phyloP scores from a whole-genome alignment of 139 green algal species.

The Astrephomene gubernaculifera region DNA sequence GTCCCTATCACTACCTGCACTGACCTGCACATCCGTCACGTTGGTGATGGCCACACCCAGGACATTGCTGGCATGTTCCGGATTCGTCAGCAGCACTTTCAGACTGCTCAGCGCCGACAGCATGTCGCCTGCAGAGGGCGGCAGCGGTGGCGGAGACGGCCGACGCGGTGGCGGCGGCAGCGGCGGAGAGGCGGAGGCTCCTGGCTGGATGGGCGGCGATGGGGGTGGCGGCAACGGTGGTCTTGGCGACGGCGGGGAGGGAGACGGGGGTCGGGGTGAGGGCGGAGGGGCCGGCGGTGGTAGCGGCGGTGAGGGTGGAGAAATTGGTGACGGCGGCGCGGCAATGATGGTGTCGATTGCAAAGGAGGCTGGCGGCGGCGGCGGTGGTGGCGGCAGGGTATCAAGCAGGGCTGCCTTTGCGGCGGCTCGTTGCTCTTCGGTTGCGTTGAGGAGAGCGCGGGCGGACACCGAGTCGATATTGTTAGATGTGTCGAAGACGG shows the following conservation, averaged over 20 bases:
- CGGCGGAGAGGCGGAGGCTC: not conserved
- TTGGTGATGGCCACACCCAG: not conserved
- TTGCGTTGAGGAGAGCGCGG: not conserved
- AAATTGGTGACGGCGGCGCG: not conserved
- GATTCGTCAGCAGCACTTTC: not conserved
- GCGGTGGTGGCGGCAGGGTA: not conserved
- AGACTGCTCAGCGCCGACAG: not conserved
- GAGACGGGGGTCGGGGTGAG: not conserved
- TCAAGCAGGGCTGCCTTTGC: not conserved
- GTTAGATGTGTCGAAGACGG: not conserved
- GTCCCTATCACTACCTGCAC: no score
- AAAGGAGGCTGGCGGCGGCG: not conserved
- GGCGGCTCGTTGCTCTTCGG: not conserved
- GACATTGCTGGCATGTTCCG: not conserved
- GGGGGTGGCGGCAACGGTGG: not conserved
- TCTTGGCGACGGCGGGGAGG: not conserved
- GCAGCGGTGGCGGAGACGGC: not conserved
- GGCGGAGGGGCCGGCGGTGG: not conserved
- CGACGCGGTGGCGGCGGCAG: not conserved
- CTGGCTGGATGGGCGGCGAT: no score
- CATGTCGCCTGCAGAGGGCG: not conserved
- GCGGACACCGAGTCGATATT: not conserved
- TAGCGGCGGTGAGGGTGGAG: not conserved
- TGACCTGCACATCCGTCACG: no score
- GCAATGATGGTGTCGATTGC: not conserved